Percentiles rank a stretch among this genome's conserved stretches.
These are phyloP conservation scores for Chrysoporthe puriensis DNA, from an alignment of 2,329 filamentous ascomycete species.

Conservation along the genomic window DNA sequence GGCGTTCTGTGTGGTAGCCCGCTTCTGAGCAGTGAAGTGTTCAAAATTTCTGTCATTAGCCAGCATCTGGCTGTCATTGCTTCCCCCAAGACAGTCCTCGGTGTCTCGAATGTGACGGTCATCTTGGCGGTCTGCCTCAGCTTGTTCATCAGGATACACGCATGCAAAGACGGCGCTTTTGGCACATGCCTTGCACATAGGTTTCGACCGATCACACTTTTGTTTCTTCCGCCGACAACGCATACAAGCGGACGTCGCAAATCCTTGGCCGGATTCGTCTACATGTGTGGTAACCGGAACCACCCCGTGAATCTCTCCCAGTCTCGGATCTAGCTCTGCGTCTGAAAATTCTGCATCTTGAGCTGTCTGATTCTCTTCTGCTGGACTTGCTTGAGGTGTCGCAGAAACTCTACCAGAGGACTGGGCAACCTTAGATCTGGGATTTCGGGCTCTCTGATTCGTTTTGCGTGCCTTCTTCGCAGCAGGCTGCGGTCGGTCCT, in stretches of 20 bases:
- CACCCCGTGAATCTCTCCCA: background rate
- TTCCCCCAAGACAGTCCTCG: background rate
- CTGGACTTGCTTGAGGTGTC: background rate
- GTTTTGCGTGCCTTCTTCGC: slow-evolving; percentile 9
- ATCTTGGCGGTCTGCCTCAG: background rate
- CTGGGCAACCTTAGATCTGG: background rate
- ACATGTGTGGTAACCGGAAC: background rate
- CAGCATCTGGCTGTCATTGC: background rate
- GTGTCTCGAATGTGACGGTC: background rate
- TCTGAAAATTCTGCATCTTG: background rate
- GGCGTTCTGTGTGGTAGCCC: background rate
- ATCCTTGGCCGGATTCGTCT: background rate
- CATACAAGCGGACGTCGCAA: slow-evolving; percentile 8
- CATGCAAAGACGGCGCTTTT: slow-evolving; percentile 1
- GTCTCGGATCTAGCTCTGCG: background rate
- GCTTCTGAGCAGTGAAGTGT: too few species aligned
- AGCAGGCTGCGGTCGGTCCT: background rate
- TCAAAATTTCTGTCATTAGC: too few species aligned
- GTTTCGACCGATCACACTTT: slow-evolving; percentile 10
- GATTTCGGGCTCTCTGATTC: background rate
- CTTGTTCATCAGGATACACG: background rate
- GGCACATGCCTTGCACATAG: slow-evolving; percentile 16
- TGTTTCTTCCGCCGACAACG: slow-evolving; percentile 15
- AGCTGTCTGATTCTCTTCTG: background rate
- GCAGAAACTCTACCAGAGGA: background rate